Evolutionary conservation across 2,329 filamentous ascomycete species (phyloP), one percentile per base, ranked within the genome.

Genomic region (Diaporthe ampelina): DNA sequence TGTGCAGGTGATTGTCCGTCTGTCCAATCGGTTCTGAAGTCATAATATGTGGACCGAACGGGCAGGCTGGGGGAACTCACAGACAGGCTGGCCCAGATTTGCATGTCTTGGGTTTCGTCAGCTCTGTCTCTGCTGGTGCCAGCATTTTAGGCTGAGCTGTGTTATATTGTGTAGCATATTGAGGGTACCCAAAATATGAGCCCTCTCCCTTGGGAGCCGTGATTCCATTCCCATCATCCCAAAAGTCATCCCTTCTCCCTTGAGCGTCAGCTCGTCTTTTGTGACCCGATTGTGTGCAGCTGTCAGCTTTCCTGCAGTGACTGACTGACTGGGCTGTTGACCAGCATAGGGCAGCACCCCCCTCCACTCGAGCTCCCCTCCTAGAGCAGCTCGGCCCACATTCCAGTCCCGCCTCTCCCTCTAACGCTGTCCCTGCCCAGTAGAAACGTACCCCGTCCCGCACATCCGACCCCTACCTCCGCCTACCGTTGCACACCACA

Each of bases 101-200:
- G 69, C 54, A 48, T 63, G 69, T 72, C 69, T 52, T 72, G 69
- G 57, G 43, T 32, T 35, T 63, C 69, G 69, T 63, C 69, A 63
- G 57, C 57, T 63, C 56, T 43, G 57, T 72, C 54, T 72, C 69
- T 72, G 32, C 5, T 32, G 29, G 29, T 32, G 4, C 56, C 48
- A 63, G 43, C 69, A 72, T 45, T 72, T 72, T 63, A 70, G 40
- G 37, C 63, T 68, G 63, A 68, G 63, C 15, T 9, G 48, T 21
- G 15, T 17, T 19, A 68, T 52, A 54, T 68, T 24, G 63, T 54
- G 32, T 37, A 37, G n/a, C 45, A 67, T 67, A 67, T 67, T 35
- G 29, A 32, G 5, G 29, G 29, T 32, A 32, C 29, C 29, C 29
- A 29, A 29, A 32, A 32, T 4, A 21, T 21, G 19, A 45, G 17